A percentile compares a stretch with the other conserved stretches of the same genome.
These are phyloP conservation scores for Penicillium salamii DNA, from an alignment of 495 filamentous ascomycete genomes.

Conservation along the genomic window DNA sequence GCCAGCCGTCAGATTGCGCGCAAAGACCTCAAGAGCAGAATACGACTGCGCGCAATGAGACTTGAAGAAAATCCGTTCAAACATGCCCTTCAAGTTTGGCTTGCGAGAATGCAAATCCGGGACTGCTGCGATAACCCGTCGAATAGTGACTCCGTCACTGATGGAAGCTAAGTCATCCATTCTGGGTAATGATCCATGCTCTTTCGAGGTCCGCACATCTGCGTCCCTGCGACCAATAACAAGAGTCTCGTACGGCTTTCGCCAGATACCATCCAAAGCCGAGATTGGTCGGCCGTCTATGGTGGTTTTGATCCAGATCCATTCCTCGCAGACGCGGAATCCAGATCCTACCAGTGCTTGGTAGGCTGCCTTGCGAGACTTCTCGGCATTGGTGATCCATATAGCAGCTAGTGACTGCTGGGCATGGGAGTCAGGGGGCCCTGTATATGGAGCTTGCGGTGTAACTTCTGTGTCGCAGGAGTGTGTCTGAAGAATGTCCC, in stretches of 20 bases:
- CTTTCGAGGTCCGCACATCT: no score
- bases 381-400: conserved; percentile 84
- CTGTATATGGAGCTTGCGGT: neutral
- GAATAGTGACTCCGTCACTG: conserved; percentile 25
- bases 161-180: conserved; percentile 9
- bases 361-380: conserved; percentile 57
- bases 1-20: conserved; percentile 75
- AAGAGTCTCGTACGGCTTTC: conserved; percentile 84
- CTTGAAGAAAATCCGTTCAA: conserved; percentile 48
- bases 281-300: conserved; percentile 64
- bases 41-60: conserved; percentile 37
- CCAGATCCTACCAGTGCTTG: conserved; percentile 60
- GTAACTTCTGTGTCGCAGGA: conserved; percentile 9
- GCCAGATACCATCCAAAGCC: conserved; percentile 64
- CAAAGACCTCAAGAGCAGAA: conserved; percentile 80
- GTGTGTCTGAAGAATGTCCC: conserved; percentile 30
- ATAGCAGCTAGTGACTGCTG: conserved; percentile 51
- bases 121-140: conserved; percentile 69
- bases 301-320: conserved; percentile 90
- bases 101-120: conserved; percentile 93
- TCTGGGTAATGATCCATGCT: no score
- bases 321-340: conserved; percentile 70
- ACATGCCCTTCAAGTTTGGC: conserved; percentile 61
- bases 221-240: conserved; percentile 52
- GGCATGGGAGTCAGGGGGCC: no score